Evolutionary conservation across 2,329 filamentous ascomycete species (phyloP).

Genomic region (Xylaria multiplex): DNA sequence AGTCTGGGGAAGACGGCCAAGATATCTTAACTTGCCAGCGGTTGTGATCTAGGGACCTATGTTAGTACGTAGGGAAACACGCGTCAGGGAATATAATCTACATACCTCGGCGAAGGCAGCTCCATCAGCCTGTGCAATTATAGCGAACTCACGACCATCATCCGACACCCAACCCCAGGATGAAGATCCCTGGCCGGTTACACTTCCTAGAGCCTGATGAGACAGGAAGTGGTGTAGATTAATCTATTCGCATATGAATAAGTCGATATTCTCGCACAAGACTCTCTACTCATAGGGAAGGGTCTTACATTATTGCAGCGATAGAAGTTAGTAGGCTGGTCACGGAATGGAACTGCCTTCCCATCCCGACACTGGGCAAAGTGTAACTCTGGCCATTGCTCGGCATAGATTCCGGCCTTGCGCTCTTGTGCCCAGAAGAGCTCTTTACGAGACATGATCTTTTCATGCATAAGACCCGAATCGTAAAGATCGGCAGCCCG

Average conservation of each 20-base stretch:
- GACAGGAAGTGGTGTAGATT: constrained; percentile 4
- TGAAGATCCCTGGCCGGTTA: neutral
- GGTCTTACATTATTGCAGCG: constrained; percentile 3
- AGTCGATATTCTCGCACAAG: neutral
- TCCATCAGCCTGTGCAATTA: constrained; percentile 4
- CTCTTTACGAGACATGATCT: constrained; percentile 13
- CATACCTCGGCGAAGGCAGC: constrained; percentile 8
- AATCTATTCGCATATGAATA: neutral
- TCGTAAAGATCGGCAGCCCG: constrained; percentile 5
- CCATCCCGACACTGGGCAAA: constrained; percentile 7
- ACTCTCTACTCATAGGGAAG: neutral
- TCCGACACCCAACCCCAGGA: constrained; percentile 9
- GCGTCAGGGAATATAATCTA: neutral
- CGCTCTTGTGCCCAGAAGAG: constrained; percentile 4
- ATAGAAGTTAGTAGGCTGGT: constrained; percentile 7
- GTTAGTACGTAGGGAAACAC: neutral
- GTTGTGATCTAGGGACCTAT: neutral
- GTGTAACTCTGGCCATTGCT: neutral
- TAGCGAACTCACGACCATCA: constrained; percentile 5
- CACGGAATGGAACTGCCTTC: constrained; percentile 9
- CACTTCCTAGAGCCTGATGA: neutral
- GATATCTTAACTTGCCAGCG: constrained; percentile 4
- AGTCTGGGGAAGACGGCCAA: constrained; percentile 2
- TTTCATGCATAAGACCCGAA: constrained; percentile 7
- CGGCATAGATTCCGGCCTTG: neutral